Evolutionary conservation across 352 stramenopile genomes (phyloP).

Genomic region (Pythium periplocum): DNA sequence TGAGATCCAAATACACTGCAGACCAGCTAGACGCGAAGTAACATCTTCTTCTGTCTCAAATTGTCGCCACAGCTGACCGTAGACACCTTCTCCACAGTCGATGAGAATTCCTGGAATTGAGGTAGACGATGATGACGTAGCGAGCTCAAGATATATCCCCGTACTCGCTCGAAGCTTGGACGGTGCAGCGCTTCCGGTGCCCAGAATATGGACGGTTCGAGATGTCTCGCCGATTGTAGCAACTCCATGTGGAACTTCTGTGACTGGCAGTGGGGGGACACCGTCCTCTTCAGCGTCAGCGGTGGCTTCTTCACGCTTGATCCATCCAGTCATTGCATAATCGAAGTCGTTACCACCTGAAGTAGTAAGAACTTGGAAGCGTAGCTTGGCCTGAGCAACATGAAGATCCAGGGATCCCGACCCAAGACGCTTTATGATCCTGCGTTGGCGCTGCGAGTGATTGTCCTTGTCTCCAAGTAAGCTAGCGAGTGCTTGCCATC

Average conservation of each 20-base stretch:
- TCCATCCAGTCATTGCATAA: conserved; percentile 44
- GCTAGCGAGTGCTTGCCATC: not conserved
- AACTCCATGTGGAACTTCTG: not conserved
- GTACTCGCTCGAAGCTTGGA: conserved; percentile 97
- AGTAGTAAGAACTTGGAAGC: conserved; percentile 18
- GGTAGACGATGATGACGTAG: not conserved
- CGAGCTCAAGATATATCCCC: conserved; percentile 86
- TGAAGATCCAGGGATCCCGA: conserved; percentile 7
- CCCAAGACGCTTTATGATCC: conserved; percentile 21
- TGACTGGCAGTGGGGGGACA: not conserved
- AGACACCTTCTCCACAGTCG: conserved; percentile 94
- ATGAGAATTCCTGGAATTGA: conserved; percentile 68
- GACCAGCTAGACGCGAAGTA: conserved; percentile 29
- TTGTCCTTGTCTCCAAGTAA: not conserved
- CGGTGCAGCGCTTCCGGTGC: conserved; percentile 94
- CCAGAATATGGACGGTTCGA: conserved; percentile 83
- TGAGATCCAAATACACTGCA: conserved; percentile 95
- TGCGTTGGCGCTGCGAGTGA: conserved; percentile 14
- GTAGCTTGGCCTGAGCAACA: conserved; percentile 50
- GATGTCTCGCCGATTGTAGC: not conserved
- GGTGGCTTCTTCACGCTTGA: conserved; percentile 11
- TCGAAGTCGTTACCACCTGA: conserved; percentile 2
- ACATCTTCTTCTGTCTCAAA: conserved; percentile 28
- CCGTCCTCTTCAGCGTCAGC: conserved; percentile 6
- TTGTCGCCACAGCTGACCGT: conserved; percentile 85